Conservation (phyloP, 2,329 filamentous ascomycete species). For the Aspergillus luchuensis region DNA sequence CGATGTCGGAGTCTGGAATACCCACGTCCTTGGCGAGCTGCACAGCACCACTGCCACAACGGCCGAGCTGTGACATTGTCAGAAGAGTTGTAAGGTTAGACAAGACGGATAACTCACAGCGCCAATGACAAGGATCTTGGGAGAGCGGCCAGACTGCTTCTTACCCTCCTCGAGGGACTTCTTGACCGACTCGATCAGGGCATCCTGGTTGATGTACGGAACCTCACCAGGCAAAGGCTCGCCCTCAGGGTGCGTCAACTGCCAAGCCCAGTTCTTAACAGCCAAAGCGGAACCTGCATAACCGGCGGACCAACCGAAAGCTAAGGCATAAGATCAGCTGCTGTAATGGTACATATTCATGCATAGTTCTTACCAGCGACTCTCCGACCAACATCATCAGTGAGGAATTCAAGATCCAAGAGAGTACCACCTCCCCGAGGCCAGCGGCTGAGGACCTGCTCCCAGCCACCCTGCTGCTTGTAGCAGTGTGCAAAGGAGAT, state of each 20-base stretch:
- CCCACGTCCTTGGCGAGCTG: constrained; percentile 77
- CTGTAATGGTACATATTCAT: neutral
- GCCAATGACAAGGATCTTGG: constrained; percentile 81
- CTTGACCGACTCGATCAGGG: constrained; percentile 74
- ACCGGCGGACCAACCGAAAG: constrained; percentile 68
- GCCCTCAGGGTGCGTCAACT: constrained; percentile 69
- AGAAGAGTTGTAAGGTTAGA: neutral
- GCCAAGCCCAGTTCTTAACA: constrained; percentile 79
- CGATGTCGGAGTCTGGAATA: constrained; percentile 67
- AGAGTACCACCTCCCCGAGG: constrained; percentile 74
- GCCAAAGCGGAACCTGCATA: constrained; percentile 74
- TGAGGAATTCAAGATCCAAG: constrained; percentile 84
- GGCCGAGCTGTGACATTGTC: constrained; percentile 42
- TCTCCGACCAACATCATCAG: constrained; percentile 67
- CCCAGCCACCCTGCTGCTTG: constrained; percentile 78
- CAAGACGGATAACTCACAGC: constrained; percentile 49
- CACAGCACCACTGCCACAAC: constrained; percentile 82
- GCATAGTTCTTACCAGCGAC: constrained; percentile 39
- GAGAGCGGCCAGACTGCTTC: constrained; percentile 67
- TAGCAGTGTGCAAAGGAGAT: constrained; percentile 74
- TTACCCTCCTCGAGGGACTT: constrained; percentile 67
- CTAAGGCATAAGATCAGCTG: constrained; percentile 24
- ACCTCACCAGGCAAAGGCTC: constrained; percentile 65
- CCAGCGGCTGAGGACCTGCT: constrained; percentile 76
- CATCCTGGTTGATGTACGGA: constrained; percentile 67